phyloP scores from a whole-genome alignment of 108 stramenopile genomes.

The Asterionellopsis glacialis region DNA sequence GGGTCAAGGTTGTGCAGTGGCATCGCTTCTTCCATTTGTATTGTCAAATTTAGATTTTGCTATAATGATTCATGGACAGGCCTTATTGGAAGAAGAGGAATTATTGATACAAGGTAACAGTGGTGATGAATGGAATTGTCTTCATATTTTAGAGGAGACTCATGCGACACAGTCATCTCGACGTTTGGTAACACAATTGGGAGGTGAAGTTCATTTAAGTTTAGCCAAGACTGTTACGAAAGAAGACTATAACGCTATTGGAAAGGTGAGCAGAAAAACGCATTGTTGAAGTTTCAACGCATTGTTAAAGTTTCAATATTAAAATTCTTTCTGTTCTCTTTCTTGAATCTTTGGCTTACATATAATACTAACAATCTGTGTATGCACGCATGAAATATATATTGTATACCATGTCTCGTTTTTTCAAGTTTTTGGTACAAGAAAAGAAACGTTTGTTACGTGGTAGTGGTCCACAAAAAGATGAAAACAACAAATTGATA shows the following conservation, averaged over 20 bases:
- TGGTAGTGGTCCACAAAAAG: constrained; percentile 30
- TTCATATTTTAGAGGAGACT: constrained; percentile 14
- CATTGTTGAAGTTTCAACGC: too few species aligned
- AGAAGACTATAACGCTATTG: constrained; percentile 3
- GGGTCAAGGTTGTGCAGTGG: constrained; percentile 72
- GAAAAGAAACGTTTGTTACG: constrained; percentile 10
- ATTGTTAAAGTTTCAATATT: too few species aligned
- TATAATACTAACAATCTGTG: too few species aligned
- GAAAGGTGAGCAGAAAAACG: neutral
- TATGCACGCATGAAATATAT: too few species aligned
- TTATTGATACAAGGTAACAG: constrained; percentile 3
- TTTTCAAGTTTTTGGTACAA: neutral
- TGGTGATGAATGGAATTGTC: constrained; percentile 19
- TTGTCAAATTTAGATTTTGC: constrained; percentile 20
- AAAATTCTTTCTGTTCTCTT: too few species aligned
- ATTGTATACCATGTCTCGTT: too few species aligned
- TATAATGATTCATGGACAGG: constrained; percentile 29
- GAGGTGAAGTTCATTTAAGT: constrained; percentile 16
- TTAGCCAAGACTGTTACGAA: neutral
- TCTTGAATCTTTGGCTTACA: too few species aligned
- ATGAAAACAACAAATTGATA: constrained; percentile 14
- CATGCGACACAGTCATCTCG: too few species aligned
- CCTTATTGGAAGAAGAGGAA: constrained; percentile 32
- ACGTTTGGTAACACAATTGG: constrained; percentile 32
- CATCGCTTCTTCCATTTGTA: constrained; percentile 57